Percentiles rank a stretch among this genome's conserved stretches.
phyloP scores from a whole-genome alignment of 768 basidiomycete genomes.

The Amanita pallidorosea region DNA sequence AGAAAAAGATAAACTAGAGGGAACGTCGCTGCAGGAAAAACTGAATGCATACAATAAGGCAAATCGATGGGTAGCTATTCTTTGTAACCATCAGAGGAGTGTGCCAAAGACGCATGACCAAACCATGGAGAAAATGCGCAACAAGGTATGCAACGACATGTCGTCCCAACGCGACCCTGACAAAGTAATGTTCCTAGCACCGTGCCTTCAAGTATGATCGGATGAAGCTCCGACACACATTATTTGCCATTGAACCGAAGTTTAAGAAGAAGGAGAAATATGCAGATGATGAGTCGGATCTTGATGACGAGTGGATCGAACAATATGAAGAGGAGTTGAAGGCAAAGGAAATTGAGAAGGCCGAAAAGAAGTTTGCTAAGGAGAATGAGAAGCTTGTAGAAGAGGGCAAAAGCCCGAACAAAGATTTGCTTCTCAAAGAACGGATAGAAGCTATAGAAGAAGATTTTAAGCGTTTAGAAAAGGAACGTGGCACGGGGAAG shows the following conservation, averaged over 20 bases:
- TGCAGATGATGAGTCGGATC: conserved; percentile 76
- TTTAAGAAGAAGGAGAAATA: conserved; percentile 77
- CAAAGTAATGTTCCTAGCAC: conserved; percentile 36
- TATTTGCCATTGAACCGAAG: conserved; percentile 70
- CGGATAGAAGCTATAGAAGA: conserved; percentile 60
- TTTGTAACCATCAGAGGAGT: conserved; percentile 98
- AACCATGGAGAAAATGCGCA: conserved; percentile 88
- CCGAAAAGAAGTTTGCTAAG: conserved; percentile 88
- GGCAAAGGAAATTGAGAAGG: conserved; percentile 80
- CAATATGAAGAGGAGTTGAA: conserved; percentile 70
- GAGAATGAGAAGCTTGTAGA: conserved; percentile 82
- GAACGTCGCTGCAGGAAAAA: conserved; percentile 86
- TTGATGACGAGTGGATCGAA: conserved; percentile 87
- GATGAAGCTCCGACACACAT: conserved; percentile 88
- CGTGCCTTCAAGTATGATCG: conserved; percentile 90
- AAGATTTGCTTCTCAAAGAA: conserved; percentile 56
- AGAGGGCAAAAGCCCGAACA: conserved; percentile 51
- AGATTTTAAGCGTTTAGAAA: conserved; percentile 62
- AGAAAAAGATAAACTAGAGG: conserved; percentile 29
- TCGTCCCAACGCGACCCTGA: conserved; percentile 4
- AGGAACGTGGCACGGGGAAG: conserved; percentile 75
- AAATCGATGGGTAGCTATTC: conserved; percentile 91
- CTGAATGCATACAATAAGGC: conserved; percentile 95
- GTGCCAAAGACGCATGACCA: conserved; percentile 89
- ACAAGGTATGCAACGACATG: conserved; percentile 50